Percentiles rank a stretch among this genome's conserved stretches.
Evolutionary conservation across 2,329 filamentous ascomycete species (phyloP).

Genomic region (Huntiella decipiens): DNA sequence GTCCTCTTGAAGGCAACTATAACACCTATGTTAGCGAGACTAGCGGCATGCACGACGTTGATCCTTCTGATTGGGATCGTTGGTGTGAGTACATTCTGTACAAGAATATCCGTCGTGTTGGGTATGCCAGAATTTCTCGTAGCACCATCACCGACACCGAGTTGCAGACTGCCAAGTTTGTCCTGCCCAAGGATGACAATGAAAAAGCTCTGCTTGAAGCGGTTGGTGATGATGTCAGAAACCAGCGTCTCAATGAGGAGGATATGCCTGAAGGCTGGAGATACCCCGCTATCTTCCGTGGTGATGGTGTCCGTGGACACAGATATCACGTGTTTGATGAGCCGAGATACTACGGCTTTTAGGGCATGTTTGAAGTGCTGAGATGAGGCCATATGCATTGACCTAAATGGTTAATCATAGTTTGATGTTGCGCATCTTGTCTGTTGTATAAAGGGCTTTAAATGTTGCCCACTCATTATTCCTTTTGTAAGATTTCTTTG

Average conservation of each 20-base stretch:
- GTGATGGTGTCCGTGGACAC: constrained; percentile 73
- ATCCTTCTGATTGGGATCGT: constrained; percentile 79
- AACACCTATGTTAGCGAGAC: constrained; percentile 77
- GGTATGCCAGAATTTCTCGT: constrained; percentile 76
- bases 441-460: no score
- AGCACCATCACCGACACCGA: constrained; percentile 94
- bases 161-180: constrained; percentile 88
- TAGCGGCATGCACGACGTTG: constrained; percentile 91
- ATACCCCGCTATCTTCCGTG: constrained; percentile 72
- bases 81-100: constrained; percentile 99
- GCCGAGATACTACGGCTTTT: constrained; percentile 46
- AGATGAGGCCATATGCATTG: no score
- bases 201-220: constrained; percentile 28
- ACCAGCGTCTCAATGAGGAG: constrained; percentile 43
- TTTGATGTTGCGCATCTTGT: no score
- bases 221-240: constrained; percentile 32
- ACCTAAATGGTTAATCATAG: no score
- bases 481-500: no score
- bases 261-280: constrained; percentile 58
- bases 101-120: constrained; percentile 68
- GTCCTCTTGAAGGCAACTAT: constrained; percentile 83
- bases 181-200: constrained; percentile 48
- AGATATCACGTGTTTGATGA: constrained; percentile 90
- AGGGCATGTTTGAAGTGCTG: not conserved
- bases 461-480: no score